Evolutionary conservation across 805 yeast genomes (phyloP), one percentile per base, ranked within the genome.

Genomic region (Dipodascopsis tothii): DNA sequence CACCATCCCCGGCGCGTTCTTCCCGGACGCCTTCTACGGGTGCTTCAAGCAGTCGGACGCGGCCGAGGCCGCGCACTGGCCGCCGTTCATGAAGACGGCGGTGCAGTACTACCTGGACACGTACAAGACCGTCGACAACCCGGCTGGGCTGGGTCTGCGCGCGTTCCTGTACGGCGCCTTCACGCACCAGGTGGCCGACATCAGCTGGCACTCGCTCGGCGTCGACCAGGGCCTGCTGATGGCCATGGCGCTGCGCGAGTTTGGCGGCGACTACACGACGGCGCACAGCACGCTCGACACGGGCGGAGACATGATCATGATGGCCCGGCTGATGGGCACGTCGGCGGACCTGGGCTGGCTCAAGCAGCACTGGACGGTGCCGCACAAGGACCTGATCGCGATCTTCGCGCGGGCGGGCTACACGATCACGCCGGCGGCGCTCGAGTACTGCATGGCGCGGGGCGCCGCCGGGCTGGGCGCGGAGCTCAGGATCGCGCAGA

Each of bases 51-150:
- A 61, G 21, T 65, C 73, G 2, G 68, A 70, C 7, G 70, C 71
- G 2, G 81, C 83, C 3, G 87, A 81, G 58, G 72, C 65, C 22
- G 67, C 79, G 0, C 86, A 80, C 56, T 80, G 87, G 86, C 84
- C 85, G 0, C 79, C 80, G 1, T 80, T 79, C 54, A 52, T 80
- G 11, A 59, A 64, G 3, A 59, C 60, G 2, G 76, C 79, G 0
- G 71, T 74, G 3, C 50, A 64, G 4, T 61, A 71, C 37, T 74
- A 75, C 60, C 58, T 61, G 22, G 61, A 64, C 21, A 57, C 57
- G 40, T 62, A 65, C 28, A 46, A 46, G 5, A 40, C 36, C 3
- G 53, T 48, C 11, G 19, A 19, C 9, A 52, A 56, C 33, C 45
- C 40, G 3, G 62, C 59, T 5, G 57, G 67, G 1, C 32, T 56